These are phyloP conservation scores for Dactylellina leptospora DNA, from an alignment of 2,329 filamentous ascomycete genomes.

Conservation along the genomic window DNA sequence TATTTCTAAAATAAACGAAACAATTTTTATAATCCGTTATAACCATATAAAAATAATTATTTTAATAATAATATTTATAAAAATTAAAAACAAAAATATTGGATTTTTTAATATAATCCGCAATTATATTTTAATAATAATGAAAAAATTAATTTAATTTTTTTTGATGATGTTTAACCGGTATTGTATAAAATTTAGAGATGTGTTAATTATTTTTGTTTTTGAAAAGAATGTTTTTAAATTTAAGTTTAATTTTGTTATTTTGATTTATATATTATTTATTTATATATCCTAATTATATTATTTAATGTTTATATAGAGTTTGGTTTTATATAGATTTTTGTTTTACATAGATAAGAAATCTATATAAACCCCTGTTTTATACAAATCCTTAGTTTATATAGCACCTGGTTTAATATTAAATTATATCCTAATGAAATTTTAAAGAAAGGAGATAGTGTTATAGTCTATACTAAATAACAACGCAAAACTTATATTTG, in stretches of 20 bases:
- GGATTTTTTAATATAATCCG: background rate
- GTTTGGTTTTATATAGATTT: slow-evolving; percentile 1
- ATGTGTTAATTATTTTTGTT: background rate
- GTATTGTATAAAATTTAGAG: background rate
- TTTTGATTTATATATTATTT: background rate
- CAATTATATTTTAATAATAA: background rate
- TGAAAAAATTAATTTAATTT: background rate
- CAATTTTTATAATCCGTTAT: background rate
- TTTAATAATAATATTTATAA: background rate
- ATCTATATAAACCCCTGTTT: background rate
- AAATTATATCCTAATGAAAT: too few relatives aligned
- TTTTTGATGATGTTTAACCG: background rate
- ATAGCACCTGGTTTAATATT: too few relatives aligned
- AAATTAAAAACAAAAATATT: background rate
- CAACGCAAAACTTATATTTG: background rate
- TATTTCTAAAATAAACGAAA: background rate
- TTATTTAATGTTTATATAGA: background rate
- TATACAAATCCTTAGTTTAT: background rate
- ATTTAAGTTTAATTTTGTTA: background rate
- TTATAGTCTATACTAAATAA: too few relatives aligned
- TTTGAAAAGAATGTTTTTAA: background rate
- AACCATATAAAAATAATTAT: background rate
- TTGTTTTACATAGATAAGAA: background rate
- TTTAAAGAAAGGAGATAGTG: background rate
- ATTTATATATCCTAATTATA: background rate